These are phyloP conservation scores for Penicillium robsamsonii DNA, from an alignment of 495 filamentous ascomycete genomes.

Conservation along the genomic window DNA sequence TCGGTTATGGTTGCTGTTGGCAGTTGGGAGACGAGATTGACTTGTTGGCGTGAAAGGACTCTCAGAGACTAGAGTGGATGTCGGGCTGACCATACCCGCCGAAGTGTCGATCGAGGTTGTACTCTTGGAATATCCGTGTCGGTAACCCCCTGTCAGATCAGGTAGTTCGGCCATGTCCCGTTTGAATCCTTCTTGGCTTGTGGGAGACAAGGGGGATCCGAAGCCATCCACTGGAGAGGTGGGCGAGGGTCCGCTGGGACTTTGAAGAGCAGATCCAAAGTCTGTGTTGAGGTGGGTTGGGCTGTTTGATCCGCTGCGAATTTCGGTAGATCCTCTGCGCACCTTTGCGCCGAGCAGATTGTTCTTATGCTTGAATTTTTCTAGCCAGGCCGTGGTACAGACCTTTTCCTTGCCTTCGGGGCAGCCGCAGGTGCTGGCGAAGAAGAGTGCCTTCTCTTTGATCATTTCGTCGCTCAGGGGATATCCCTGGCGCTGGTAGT, in stretches of 20 bases:
- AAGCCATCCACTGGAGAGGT: conserved; percentile 58
- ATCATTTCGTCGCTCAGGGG: conserved; percentile 79
- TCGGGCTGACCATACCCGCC: conserved; percentile 74
- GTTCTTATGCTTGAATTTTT: conserved; percentile 96
- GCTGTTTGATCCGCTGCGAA: conserved; percentile 53
- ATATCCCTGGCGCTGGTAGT: conserved; percentile 73
- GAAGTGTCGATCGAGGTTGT: conserved; percentile 61
- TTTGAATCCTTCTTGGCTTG: conserved; percentile 65
- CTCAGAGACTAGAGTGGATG: conserved; percentile 78
- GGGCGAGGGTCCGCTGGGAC: conserved; percentile 68
- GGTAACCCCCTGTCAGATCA: conserved; percentile 50
- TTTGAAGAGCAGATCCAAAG: conserved; percentile 60
- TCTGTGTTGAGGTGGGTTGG: conserved; percentile 45
- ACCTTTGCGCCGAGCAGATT: conserved; percentile 65
- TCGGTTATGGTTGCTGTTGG: conserved; percentile 57
- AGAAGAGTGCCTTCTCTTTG: conserved; percentile 82
- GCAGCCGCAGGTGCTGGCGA: conserved; percentile 72
- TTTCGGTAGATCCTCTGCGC: conserved; percentile 65
- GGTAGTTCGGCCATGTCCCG: conserved; percentile 51
- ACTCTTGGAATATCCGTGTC: conserved; percentile 58
- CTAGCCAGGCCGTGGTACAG: conserved; percentile 77
- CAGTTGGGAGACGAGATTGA: conserved; percentile 58
- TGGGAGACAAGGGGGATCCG: conserved; percentile 64
- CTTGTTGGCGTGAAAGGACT: conserved; percentile 68
- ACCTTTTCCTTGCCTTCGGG: conserved; percentile 75